phyloP scores from a whole-genome alignment of 2,329 filamentous ascomycete genomes.

The Thermothelomyces thermophilus region DNA sequence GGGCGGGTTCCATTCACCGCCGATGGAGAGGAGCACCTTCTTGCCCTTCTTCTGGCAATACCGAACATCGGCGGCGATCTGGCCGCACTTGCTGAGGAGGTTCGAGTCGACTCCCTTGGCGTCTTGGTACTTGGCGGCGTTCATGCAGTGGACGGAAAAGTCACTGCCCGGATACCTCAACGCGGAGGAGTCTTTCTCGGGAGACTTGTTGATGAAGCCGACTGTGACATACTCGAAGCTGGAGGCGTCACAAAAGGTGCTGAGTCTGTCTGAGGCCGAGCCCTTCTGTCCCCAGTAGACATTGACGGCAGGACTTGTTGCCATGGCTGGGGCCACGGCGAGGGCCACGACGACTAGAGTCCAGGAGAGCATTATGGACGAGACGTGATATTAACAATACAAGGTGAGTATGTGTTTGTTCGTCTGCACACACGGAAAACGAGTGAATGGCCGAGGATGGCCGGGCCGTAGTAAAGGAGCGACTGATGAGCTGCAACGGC shows the following conservation, averaged over 20 bases:
- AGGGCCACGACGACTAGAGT: constrained; percentile 25
- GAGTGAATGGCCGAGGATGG: constrained; percentile 21
- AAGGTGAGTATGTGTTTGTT: neutral
- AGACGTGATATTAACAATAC: constrained; percentile 16
- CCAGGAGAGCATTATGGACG: constrained; percentile 24
- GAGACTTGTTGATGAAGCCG: constrained; percentile 35
- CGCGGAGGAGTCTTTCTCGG: constrained; percentile 30
- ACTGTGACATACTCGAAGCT: constrained; percentile 36
- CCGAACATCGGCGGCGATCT: constrained; percentile 31
- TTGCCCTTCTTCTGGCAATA: constrained; percentile 52
- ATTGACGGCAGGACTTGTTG: constrained; percentile 25
- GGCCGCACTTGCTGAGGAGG: constrained; percentile 31
- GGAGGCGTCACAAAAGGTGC: constrained; percentile 29
- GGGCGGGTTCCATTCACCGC: constrained; percentile 37
- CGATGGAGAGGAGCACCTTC: constrained; percentile 59
- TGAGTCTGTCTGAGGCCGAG: constrained; percentile 17
- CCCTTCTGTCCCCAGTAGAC: constrained; percentile 32
- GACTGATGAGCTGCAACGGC: constrained; percentile 17
- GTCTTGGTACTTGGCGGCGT: constrained; percentile 28
- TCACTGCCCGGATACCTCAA: constrained; percentile 33
- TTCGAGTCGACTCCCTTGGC: constrained; percentile 25
- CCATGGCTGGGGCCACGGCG: constrained; percentile 23
- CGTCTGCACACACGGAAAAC: constrained; percentile 14
- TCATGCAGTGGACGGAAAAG: constrained; percentile 34
- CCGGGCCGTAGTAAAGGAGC: constrained; percentile 26